Evolutionary conservation across 129 eudicot species (phyloP).

Genomic region (Scalesia atractyloides): DNA sequence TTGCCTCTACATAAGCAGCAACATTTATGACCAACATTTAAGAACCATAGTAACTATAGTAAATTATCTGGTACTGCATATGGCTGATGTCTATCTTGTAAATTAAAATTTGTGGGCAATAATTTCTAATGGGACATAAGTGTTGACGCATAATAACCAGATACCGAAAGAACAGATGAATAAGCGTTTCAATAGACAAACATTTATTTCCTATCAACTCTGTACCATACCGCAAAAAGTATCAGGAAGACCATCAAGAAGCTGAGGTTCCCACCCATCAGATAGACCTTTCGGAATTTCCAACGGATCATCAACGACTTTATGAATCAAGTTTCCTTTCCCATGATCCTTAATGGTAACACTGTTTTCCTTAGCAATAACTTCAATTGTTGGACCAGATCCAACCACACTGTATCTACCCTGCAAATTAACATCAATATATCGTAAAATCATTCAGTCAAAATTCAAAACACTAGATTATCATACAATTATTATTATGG

Average conservation of each 20-base stretch:
- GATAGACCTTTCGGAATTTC: constrained; percentile 61
- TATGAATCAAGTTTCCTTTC: constrained; percentile 55
- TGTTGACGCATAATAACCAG: neutral
- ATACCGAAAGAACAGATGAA: constrained; percentile 1
- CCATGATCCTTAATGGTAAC: constrained; percentile 76
- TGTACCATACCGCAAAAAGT: constrained; percentile 75
- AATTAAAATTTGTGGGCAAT: neutral
- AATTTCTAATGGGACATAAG: neutral
- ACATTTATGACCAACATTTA: constrained; percentile 18
- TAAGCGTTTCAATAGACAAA: constrained; percentile 3
- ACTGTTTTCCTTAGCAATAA: constrained; percentile 70
- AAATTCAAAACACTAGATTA: neutral
- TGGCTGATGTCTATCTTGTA: neutral
- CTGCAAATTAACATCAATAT: constrained; percentile 36
- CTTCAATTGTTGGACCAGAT: constrained; percentile 80
- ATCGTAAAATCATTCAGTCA: neutral
- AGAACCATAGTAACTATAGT: neutral
- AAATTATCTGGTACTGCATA: constrained; percentile 1
- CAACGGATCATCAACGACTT: constrained; percentile 79
- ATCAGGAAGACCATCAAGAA: constrained; percentile 74
- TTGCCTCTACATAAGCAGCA: neutral
- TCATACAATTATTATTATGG: neutral
- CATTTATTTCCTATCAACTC: neutral
- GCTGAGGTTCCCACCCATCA: constrained; percentile 74
- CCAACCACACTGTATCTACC: constrained; percentile 97